These are phyloP conservation scores for Boletus coccyginus DNA, from an alignment of 768 basidiomycete species.

Conservation along the genomic window DNA sequence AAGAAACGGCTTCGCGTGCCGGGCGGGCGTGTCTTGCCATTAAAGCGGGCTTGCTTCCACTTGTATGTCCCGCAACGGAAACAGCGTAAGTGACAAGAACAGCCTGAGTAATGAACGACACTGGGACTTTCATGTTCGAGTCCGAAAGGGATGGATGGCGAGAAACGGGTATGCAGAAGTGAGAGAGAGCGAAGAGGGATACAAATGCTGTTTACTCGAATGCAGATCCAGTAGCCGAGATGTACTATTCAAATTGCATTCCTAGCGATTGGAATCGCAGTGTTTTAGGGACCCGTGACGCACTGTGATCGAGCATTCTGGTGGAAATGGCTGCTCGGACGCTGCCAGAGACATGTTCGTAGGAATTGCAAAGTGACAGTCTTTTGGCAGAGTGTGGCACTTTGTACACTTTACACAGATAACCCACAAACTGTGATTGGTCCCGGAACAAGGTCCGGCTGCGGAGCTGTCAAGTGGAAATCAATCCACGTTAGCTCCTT, in stretches of 20 bases:
- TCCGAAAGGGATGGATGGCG: not conserved
- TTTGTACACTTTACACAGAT: not conserved
- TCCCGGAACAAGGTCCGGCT: not conserved
- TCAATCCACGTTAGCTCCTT: no score
- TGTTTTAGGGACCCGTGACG: not conserved
- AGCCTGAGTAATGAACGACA: not conserved
- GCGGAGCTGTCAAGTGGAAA: no score
- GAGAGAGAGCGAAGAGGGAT: no score
- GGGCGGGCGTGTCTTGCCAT: conserved; percentile 5
- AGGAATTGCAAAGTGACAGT: no score
- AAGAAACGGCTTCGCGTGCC: not conserved
- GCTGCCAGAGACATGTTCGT: no score
- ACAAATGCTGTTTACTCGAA: not conserved
- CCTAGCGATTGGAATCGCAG: conserved; percentile 2
- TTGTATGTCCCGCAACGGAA: not conserved
- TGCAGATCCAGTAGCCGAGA: not conserved
- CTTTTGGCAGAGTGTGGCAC: not conserved
- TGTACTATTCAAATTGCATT: not conserved
- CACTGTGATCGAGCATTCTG: not conserved
- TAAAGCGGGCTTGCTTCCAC: not conserved
- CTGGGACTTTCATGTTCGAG: not conserved
- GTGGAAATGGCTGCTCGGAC: not conserved
- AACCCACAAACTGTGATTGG: not conserved
- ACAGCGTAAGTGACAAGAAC: not conserved
- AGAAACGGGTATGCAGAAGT: no score